Conservation (phyloP, 768 basidiomycete genomes). For the Serendipita vermifera region DNA sequence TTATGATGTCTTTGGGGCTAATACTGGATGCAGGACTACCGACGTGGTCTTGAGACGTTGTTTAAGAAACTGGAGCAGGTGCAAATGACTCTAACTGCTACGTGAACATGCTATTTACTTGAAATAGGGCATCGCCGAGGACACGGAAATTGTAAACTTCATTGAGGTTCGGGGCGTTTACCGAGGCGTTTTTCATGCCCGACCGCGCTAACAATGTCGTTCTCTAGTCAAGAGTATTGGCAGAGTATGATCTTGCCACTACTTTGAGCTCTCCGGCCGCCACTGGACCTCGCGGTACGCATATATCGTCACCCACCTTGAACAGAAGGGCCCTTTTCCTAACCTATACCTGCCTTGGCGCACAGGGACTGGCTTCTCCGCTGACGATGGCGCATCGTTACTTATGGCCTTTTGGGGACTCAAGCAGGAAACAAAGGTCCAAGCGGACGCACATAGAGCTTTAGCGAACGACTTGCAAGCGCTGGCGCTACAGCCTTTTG, state of each 20-base stretch:
- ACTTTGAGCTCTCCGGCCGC: conserved; percentile 40
- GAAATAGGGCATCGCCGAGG: conserved; percentile 68
- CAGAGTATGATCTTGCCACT: conserved; percentile 52
- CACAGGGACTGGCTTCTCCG: conserved; percentile 50
- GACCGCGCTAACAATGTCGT: conserved; percentile 28
- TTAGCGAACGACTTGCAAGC: conserved; percentile 64
- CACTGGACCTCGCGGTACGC: conserved; percentile 39
- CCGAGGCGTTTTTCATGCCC: not conserved
- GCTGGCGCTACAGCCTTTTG: conserved; percentile 69
- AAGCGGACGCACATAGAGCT: conserved; percentile 61
- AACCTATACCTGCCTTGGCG: not conserved
- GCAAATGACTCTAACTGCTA: conserved; percentile 14
- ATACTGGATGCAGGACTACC: conserved; percentile 86
- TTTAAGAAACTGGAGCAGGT: conserved; percentile 71
- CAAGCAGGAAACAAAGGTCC: conserved; percentile 52
- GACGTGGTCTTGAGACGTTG: conserved; percentile 66
- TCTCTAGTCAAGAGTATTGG: conserved; percentile 57
- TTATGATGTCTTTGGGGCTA: too few relatives aligned
- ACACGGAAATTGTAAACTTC: conserved; percentile 71
- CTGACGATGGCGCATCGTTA: conserved; percentile 77
- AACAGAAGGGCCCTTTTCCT: conserved; percentile 11
- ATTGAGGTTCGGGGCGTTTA: conserved; percentile 45
- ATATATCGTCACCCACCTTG: too few relatives aligned
- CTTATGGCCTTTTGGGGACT: conserved; percentile 69
- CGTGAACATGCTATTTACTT: not conserved